Evolutionary conservation across 352 stramenopile species (phyloP), one percentile per base, ranked within the genome.

Genomic region (Lagenidium sp.): DNA sequence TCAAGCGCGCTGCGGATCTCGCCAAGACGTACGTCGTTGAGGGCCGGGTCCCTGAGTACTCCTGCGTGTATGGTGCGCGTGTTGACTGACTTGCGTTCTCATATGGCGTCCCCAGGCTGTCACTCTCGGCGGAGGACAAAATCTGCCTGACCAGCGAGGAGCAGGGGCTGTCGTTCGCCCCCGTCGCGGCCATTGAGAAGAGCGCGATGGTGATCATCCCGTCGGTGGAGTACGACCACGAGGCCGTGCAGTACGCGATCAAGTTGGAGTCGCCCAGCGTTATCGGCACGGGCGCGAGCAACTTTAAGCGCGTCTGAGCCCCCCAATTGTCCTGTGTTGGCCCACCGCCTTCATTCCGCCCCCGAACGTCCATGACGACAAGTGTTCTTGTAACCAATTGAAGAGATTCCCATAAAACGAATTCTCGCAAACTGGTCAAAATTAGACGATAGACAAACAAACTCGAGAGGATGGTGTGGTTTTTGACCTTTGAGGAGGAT

Each of bases 251-350:
- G 60, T 65, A 90, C 58, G 78, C 80, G 32, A 61, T 83, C 29
- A 75, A 87, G 63, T 40, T 85, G 38, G 82, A 94, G 50, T 45
- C 70, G 51, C 85, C 72, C 60, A 92, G 49, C 62, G 64, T 94
- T 47, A 63, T 90, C 55, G 80, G 77, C 53, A 78, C 73, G 47
- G 73, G 73, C 24, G 65, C 75, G 26, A 50, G 78, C 42, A 71
- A 83, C 57, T 91, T 89, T 63, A 87, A 88, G 72, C 78, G 82
- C 50, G 66, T 91, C 48, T 88, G 84, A 85, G 41, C n/a, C n/a
- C n/a, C n/a, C n/a, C n/a, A n/a, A n/a, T n/a, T n/a, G n/a, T n/a
- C n/a, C n/a, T n/a, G n/a, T n/a, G n/a, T n/a, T n/a, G n/a, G n/a
- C n/a, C n/a, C n/a, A n/a, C n/a, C n/a, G n/a, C n/a, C n/a, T n/a